phyloP scores from a whole-genome alignment of 106 monocot species.

The Iris macrosiphon region DNA sequence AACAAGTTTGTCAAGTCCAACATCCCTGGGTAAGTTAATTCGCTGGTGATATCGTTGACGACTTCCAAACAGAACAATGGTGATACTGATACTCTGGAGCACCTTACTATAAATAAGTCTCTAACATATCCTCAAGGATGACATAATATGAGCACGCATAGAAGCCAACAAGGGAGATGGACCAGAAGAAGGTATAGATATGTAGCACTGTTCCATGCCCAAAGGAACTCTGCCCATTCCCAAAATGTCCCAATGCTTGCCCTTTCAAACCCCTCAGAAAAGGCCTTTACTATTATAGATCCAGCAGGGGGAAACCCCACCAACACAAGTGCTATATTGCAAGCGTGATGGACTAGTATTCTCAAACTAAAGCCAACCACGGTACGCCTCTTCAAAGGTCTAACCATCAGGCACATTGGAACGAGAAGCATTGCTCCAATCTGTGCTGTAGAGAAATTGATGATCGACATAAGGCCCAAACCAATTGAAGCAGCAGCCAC shows the following conservation, averaged over 20 bases:
- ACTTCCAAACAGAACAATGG: no score
- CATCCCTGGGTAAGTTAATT: no score
- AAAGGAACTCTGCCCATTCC: constrained; percentile 53
- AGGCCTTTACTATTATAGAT: constrained; percentile 27
- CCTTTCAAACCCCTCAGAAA: constrained; percentile 24
- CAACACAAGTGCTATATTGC: constrained; percentile 28
- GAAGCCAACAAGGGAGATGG: constrained; percentile 90
- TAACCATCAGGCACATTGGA: constrained; percentile 62
- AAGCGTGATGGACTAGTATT: constrained; percentile 5
- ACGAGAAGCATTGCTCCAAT: constrained; percentile 71
- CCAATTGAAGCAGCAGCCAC: constrained; percentile 46
- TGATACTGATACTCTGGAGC: no score
- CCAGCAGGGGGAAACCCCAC: constrained; percentile 56
- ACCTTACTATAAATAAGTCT: background rate
- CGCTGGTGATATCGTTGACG: no score
- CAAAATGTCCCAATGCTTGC: constrained; percentile 46
- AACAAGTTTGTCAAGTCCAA: no score
- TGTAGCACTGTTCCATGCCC: constrained; percentile 87
- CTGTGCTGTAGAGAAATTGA: constrained; percentile 84
- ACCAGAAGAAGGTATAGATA: constrained; percentile 67
- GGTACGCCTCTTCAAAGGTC: constrained; percentile 32
- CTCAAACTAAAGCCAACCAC: constrained; percentile 3
- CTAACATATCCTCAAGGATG: constrained; percentile 46
- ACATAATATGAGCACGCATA: constrained; percentile 55
- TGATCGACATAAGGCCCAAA: constrained; percentile 80